A percentile compares a stretch with the other conserved stretches of the same genome.
phyloP scores from a whole-genome alignment of 2,329 filamentous ascomycete species.

The Aspergillus quadricinctus region DNA sequence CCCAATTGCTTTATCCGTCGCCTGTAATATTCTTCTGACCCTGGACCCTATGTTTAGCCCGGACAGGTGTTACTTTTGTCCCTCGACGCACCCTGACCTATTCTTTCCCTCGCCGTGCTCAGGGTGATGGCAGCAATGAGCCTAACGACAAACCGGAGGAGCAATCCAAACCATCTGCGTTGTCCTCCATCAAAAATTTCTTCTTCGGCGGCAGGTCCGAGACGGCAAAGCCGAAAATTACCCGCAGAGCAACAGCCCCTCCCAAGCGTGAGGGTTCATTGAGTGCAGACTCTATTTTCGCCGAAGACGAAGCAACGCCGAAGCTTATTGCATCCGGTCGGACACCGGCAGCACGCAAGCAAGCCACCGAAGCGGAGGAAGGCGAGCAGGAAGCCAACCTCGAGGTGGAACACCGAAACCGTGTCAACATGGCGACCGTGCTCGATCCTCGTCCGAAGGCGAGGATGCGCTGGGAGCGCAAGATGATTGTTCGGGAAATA shows the following conservation, averaged over 20 bases:
- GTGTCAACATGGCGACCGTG: slow-evolving; percentile 55
- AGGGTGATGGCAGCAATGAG: slow-evolving; percentile 20
- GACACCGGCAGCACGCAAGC: slow-evolving; percentile 21
- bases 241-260: slow-evolving; percentile 24
- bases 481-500: slow-evolving; percentile 75
- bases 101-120: slow-evolving; percentile 25
- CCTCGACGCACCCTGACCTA: slow-evolving; percentile 36
- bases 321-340: slow-evolving; percentile 23
- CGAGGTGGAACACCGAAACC: slow-evolving; percentile 39
- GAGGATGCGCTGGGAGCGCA: slow-evolving; percentile 73
- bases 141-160: slow-evolving; percentile 16
- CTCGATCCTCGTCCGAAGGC: slow-evolving; percentile 71
- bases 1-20: background rate
- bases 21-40: background rate
- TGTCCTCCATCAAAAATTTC: slow-evolving; percentile 34
- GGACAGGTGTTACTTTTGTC: slow-evolving; percentile 28
- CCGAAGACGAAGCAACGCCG: slow-evolving; percentile 30
- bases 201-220: slow-evolving; percentile 25
- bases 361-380: slow-evolving; percentile 12
- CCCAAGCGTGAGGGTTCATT: slow-evolving; percentile 33
- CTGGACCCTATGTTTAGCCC: slow-evolving; percentile 20
- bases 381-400: slow-evolving; percentile 8
- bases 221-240: slow-evolving; percentile 25
- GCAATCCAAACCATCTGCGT: slow-evolving; percentile 16
- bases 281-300: slow-evolving; percentile 39